Evolutionary conservation across 2,329 filamentous ascomycete species (phyloP), one percentile per base, ranked within the genome.

Genomic region (Drechslerella stenobrocha): DNA sequence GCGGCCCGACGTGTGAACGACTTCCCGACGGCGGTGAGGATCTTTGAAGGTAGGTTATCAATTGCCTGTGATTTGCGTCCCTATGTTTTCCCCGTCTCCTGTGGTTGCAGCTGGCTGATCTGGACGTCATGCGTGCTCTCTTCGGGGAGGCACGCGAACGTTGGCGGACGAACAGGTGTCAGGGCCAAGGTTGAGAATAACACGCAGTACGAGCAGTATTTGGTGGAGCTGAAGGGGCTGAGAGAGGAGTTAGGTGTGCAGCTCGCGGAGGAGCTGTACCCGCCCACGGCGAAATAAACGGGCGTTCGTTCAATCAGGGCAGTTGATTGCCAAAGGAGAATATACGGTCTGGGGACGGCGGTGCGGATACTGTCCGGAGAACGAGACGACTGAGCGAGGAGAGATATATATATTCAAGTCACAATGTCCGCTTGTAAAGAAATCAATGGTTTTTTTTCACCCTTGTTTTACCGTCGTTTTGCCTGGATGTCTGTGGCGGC

Each of bases 151-250:
- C 42, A 5, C 4, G 8, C 47, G 26, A 60, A 59, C 37, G 22
- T 35, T 3, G 9, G 35, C 34, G 20, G 47, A 28, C 51, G 58
- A 28, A 59, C 75, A 96, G 91, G 92, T 76, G 88, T 98, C 84
- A 96, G 96, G 82, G 89, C 90, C 80, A 98, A 98, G 86, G 93
- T 97, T 74, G 93, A 98, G 85, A 98, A 95, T 85, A 87, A 90
- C 80, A 84, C 85, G 76, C 93, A 98, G 82, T 98, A 98, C 82
- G 84, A 96, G 76, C 87, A 96, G 82, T 96, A 95, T 80, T 86
- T 98, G 70, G 83, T 89, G 76, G 89, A 96, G 81, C 89, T 98
- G 74, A 90, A 95, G 83, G 83, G 87, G 72, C 82, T 97, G 75
- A 87, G 91, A 75, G 89, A 95, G 83, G 92, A 97, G 82, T 86